Conservation (phyloP, 306 rosid species). For the Pyrus communis region DNA sequence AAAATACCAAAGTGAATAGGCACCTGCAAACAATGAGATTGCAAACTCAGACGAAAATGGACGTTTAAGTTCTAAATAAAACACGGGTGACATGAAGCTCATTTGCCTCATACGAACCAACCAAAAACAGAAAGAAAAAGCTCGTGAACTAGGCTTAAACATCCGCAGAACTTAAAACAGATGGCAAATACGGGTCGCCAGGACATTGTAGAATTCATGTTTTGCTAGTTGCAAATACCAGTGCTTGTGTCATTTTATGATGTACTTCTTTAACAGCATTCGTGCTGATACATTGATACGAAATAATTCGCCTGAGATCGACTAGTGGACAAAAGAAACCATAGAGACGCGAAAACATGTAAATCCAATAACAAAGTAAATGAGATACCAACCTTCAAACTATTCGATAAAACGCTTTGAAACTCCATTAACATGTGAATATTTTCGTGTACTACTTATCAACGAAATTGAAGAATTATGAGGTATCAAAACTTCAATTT, state of each 20-base stretch:
- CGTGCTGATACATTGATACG: not conserved
- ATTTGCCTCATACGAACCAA: not conserved
- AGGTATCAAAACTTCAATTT: not conserved
- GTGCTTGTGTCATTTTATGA: not conserved
- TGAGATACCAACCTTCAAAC: not conserved
- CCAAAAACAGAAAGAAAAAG: not conserved
- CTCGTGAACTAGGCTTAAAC: not conserved
- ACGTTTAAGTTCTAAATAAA: too few species aligned
- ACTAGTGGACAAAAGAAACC: not conserved
- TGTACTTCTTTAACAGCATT: not conserved
- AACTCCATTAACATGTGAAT: not conserved
- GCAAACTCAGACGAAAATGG: too few species aligned
- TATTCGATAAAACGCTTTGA: not conserved
- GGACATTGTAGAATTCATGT: not conserved
- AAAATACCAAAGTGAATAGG: too few species aligned
- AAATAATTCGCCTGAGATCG: not conserved
- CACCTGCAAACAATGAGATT: too few species aligned
- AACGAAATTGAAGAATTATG: not conserved
- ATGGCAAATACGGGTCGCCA: not conserved
- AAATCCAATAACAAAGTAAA: not conserved
- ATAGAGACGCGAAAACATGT: not conserved
- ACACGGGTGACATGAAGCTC: too few species aligned
- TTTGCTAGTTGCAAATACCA: not conserved
- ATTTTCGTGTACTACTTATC: too few species aligned
- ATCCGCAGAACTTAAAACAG: not conserved